Evolutionary conservation across 2,329 filamentous ascomycete genomes (phyloP), one percentile per base, ranked within the genome.

Genomic region (Macrophomina tecta): DNA sequence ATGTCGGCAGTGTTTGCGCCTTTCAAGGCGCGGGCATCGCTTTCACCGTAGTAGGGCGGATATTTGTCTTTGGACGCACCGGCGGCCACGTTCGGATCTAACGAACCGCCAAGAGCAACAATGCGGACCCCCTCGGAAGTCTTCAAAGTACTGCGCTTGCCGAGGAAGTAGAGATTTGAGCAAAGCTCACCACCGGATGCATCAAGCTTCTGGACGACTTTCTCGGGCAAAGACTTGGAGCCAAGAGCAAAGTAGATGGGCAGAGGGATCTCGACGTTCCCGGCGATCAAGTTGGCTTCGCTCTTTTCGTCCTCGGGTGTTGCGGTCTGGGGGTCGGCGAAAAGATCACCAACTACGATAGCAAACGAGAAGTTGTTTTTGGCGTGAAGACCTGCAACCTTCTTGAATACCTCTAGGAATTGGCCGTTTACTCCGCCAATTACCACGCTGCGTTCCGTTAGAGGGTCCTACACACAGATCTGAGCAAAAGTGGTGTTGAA

Each of bases 201-300:
- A 74, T 92, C 86, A 63, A 98, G 85, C 76, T 89, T 93, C 73
- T 91, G 87, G 23, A 91, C 82, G 28, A 97, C 86, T 36, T 83
- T 81, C 3, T 83, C 78, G 0, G 95, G 95, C 5, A 99, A 83
- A n/a, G 89, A 81, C 55, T 84, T 84, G 45, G 83, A 89, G 71
- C 92, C 93, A 68, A 97, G 84, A 2, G 92, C 92, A 77, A 98
- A 99, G 81, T 99, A 99, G 8, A 91, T 96, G 1, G 94, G 90
- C 0, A 98, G 82, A 3, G 94, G 90, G 4, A 98, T 83, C 28
- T 83, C 76, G 63, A 97, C 89, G 11, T 86, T 83, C n/a, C 93
- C 93, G 32, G 86, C 80, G 0, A 98, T 79, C 3, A 99, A 85
- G 9, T 86, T 84, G 11, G 80, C 46, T n/a, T 61, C 64, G 53